Evolutionary conservation across 441 rosid species (phyloP), one percentile per base, ranked within the genome.

Genomic region (Croton laevigatus): DNA sequence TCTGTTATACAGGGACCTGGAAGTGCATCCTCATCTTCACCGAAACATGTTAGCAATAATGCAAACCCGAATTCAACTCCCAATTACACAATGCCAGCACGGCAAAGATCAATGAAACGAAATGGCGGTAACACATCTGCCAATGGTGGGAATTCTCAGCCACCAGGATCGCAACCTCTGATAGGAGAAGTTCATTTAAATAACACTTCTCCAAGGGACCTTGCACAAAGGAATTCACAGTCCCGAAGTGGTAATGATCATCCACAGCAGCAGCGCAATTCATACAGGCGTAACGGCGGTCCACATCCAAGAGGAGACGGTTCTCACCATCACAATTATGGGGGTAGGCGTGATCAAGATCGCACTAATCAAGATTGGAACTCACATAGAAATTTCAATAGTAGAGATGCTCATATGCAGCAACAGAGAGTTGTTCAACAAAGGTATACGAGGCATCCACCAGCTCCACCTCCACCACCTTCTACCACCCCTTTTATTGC

Each of bases 301-400:
- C 70, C 77, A n/a, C 84, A 85, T 81, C 67, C 82, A 11, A 87
- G 88, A 65, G 90, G 87, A 64, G 87, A 87, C 83, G 81, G 87
- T 68, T 76, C 81, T 51, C 81, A 83, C 62, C 86, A 81, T 59
- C 81, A 81, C 62, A 79, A 69, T 69, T 74, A 70, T 58, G 84
- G 88, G 52, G 81, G 78, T 19, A 77, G 91, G 78, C 86, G 83
- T 49, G 89, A 85, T 76, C 97, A 90, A 51, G 97, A 91, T 69
- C 92, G 89, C 70, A 80, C 85, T 17, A 88, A 85, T 81, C 94
- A 84, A 57, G 94, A 86, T 19, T 86, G 87, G 95, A 79, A 59
- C 78, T 52, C 70, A 69, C 81, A 82, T 65, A 80, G 98, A 48
- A 83, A 74, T 76, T 87, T 83, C 69, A 89, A 82, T 76, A 84